Percentiles rank a stretch among this genome's conserved stretches.
These are phyloP conservation scores for Kwoniella shivajii DNA, from an alignment of 1,284 basidiomycete genomes.

Conservation along the genomic window DNA sequence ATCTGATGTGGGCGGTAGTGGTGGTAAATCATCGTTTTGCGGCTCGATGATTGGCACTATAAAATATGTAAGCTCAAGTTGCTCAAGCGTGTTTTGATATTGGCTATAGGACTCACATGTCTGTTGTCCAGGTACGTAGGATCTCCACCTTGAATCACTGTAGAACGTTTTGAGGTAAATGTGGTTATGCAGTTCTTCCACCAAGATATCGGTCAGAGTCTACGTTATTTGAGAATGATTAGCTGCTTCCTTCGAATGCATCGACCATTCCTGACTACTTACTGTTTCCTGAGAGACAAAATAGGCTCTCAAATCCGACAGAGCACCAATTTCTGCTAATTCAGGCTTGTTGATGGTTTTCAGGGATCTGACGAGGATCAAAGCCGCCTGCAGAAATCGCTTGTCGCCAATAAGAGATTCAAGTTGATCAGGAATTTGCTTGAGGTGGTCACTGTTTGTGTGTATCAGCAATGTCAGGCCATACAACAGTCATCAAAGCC, in stretches of 20 bases:
- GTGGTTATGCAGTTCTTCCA: conserved; percentile 96
- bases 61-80: neutral
- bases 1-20: conserved; percentile 1
- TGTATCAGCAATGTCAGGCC: too few species aligned
- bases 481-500: too few species aligned
- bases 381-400: conserved; percentile 83
- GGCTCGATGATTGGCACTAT: conserved; percentile 27
- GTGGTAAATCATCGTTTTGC: conserved; percentile 6
- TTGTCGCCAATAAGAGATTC: conserved; percentile 97
- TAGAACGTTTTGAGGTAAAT: conserved; percentile 97
- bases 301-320: conserved; percentile 85
- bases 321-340: conserved; percentile 90
- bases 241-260: neutral
- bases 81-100: neutral
- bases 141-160: conserved; percentile 88
- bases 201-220: conserved; percentile 86
- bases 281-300: conserved; percentile 84
- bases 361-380: conserved; percentile 81
- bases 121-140: conserved; percentile 79
- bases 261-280: conserved; percentile 44
- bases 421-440: conserved; percentile 85
- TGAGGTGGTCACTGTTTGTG: conserved; percentile 76
- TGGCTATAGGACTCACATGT: conserved; percentile 60
- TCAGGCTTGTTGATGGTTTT: conserved; percentile 91
- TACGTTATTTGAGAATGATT: conserved; percentile 43